Base-by-base conservation (phyloP, 345 rosid species). In the Reutealis trisperma region DNA sequence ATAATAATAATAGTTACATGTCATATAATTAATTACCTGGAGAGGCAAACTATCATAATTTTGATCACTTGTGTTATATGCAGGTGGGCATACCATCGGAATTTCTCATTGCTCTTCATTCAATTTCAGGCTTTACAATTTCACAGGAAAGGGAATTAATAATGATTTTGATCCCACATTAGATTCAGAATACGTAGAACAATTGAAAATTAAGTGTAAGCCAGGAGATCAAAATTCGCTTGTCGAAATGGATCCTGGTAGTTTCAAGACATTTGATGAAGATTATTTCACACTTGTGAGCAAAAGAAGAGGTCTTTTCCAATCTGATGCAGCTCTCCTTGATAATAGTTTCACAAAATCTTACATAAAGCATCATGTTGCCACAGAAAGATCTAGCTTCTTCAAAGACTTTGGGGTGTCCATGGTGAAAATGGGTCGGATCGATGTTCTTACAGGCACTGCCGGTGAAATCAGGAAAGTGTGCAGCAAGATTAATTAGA, bases 171-270 rank as follows among this genome's bases (percentile, higher is more conserved):
- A 90, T 25, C 93, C 92, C 4, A 67, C 64, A 18, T 71, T 92
- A 52, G 92, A 91, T 72, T 85, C 64, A 74, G 84, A 44, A 83
- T 81, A 76, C 61, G 70, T 85, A 10, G 57, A 54, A 2, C 71
- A 5, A 21, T 78, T 91, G 63, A 83, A 79, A 77, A 9, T 1
- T 6, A 89, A 55, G 77, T 89, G 95, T 83, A 82, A 79, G 71
- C 89, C 76, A 0, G 80, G 79, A 3, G 94, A 90, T 70, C 74
- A 47, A 11, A 89, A 67, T 0, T 84, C 93, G 21, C 78, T 87
- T 3, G 87, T 84, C 8, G 93, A 90, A 70, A 89, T 92, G 94
- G 93, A 90, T 70, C 97, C 94, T 0, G 93, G 93, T 27, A 89
- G 94, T 49, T 81, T 79, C 60, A 86, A 49, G 85, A 88, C 91